Percentiles rank a stretch among this genome's conserved stretches.
phyloP scores from a whole-genome alignment of 1,139 yeast species.

The Debaryomycetaceae sp. region DNA sequence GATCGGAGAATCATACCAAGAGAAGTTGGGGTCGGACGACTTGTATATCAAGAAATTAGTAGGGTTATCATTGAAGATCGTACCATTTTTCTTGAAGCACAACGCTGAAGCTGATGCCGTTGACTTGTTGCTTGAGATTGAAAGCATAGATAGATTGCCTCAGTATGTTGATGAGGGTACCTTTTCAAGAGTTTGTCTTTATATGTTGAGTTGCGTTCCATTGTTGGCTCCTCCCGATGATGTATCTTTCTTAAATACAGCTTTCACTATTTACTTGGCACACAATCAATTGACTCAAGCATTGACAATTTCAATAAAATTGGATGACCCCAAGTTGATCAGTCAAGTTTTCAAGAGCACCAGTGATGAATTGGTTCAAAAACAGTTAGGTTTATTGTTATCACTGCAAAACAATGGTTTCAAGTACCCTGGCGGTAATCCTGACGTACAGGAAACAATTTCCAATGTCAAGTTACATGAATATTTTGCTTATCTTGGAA shows the following conservation, averaged over 20 bases:
- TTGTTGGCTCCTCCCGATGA: constrained; percentile 95
- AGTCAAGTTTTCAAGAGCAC: constrained; percentile 76
- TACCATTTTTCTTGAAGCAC: constrained; percentile 87
- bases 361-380: constrained; percentile 67
- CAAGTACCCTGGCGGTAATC: constrained; percentile 59
- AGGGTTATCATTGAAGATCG: constrained; percentile 69
- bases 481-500: constrained; percentile 73
- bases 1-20: constrained; percentile 83
- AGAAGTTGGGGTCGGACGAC: constrained; percentile 57
- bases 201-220: constrained; percentile 95
- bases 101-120: constrained; percentile 99
- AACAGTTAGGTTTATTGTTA: constrained; percentile 87
- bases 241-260: constrained; percentile 79
- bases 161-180: constrained; percentile 83
- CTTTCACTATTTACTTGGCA: constrained; percentile 79
- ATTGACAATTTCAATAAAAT: constrained; percentile 78
- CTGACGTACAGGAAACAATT: constrained; percentile 80
- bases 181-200: constrained; percentile 84
- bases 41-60: constrained; percentile 45
- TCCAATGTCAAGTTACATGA: constrained; percentile 78
- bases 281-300: constrained; percentile 88
- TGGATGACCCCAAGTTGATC: constrained; percentile 78
- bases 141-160: constrained; percentile 77
- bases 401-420: constrained; percentile 86
- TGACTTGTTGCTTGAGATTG: constrained; percentile 85